These are phyloP conservation scores for Musa itinerans DNA, from an alignment of 176 grass and related monocot species.

Conservation along the genomic window DNA sequence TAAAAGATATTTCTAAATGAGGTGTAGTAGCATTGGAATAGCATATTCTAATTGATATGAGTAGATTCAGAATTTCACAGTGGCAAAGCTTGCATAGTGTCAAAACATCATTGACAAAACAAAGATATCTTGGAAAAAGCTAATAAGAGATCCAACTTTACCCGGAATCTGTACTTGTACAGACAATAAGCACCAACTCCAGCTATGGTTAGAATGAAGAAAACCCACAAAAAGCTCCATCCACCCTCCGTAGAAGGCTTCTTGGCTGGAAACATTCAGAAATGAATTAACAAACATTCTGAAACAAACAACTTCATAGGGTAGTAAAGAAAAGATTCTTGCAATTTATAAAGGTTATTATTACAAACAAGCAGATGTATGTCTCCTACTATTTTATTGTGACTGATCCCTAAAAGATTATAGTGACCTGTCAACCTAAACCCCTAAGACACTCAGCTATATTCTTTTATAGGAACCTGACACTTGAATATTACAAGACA, in stretches of 20 bases:
- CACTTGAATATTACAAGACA: too few species aligned
- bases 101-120: background rate
- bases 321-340: background rate
- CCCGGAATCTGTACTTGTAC: slow-evolving; percentile 80
- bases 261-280: slow-evolving; percentile 38
- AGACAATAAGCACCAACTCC: slow-evolving; percentile 58
- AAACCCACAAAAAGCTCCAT: slow-evolving; percentile 75
- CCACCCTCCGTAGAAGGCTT: slow-evolving; percentile 36
- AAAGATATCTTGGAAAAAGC: background rate
- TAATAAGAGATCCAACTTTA: slow-evolving; percentile 1
- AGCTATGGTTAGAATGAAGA: slow-evolving; percentile 48
- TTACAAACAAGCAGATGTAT: too few species aligned
- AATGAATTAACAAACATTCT: slow-evolving; percentile 6
- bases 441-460: too few species aligned
- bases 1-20: background rate
- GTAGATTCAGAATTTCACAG: background rate
- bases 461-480: too few species aligned
- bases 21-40: background rate
- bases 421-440: too few species aligned
- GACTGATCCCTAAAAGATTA: too few species aligned
- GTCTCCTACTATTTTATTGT: too few species aligned
- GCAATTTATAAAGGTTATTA: background rate
- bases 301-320: background rate
- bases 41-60: background rate
- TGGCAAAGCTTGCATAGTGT: background rate